Base-by-base conservation (phyloP, 345 rosid genomes). In the Toxicodendron radicans region DNA sequence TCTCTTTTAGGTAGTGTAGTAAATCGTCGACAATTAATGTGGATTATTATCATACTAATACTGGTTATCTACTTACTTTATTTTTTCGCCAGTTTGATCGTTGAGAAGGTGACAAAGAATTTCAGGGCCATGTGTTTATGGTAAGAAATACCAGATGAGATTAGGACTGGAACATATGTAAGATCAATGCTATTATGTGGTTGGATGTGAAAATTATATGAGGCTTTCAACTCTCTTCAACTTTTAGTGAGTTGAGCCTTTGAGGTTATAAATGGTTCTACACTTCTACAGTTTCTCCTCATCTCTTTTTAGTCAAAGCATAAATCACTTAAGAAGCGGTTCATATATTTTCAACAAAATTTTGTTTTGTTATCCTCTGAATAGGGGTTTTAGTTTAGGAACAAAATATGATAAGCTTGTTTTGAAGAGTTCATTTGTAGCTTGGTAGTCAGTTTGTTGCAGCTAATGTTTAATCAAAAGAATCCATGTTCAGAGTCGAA, bases 61-160 rank as follows among this genome's bases (percentile, higher is more conserved):
- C 54, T 46, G 59, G 27, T 41, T 38, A 41, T 70, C 11, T 38
- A 57, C 59, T 14, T 10, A 52, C 74, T 18, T 24, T 27, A 27
- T 27, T 5, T 72, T 30, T 72, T 24, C 32, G 48, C 14, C 32
- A 7, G 49, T 74, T 17, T 32, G 73, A 66, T 77, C 64, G 46
- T 58, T n/a, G n/a, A 20, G 64, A 32, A 27, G 71, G 57, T 68
- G 30, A 71, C 14, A n/a, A 10, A n/a, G 41, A 48, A 13, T 61
- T 11, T 70, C 32, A 61, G 49, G 32, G 59, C 32, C 48, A 18
- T 49, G 13, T 32, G 57, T 32, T 30, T 72, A 33, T 9, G n/a
- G 61, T n/a, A n/a, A 54, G 61, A 35, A 35, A n/a, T 18, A 51
- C 24, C 62, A 30, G 33, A 62, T 61, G 51, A 32, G 51, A 62